Conservation (phyloP, 2,329 filamentous ascomycete genomes). For the Alternaria atra region DNA sequence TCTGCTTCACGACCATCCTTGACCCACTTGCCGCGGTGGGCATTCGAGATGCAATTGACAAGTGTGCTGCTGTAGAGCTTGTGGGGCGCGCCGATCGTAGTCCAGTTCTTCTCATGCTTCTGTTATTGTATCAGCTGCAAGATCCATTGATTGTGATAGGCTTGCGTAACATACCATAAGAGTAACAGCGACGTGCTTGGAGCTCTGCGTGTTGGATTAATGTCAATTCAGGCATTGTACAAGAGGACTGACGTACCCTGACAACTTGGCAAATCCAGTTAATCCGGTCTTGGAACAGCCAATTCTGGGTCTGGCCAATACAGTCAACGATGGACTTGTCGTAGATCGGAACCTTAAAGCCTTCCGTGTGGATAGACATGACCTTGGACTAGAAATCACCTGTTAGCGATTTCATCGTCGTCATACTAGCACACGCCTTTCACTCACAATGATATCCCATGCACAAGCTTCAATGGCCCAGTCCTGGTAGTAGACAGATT, state of each 20-base stretch:
- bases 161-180: conserved; percentile 17
- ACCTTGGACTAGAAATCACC: not conserved
- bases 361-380: conserved; percentile 17
- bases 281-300: conserved; percentile 23
- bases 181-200: conserved; percentile 17
- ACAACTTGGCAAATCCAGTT: conserved; percentile 19
- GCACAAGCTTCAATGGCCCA: conserved; percentile 24
- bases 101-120: conserved; percentile 25
- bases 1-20: conserved; percentile 15
- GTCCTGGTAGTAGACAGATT: conserved; percentile 9
- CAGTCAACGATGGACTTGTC: conserved; percentile 15
- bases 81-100: conserved; percentile 21
- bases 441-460: conserved; percentile 20
- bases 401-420: not conserved
- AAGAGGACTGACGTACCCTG: conserved; percentile 2
- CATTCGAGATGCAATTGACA: conserved; percentile 19
- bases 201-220: conserved; percentile 5
- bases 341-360: conserved; percentile 20
- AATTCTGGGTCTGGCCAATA: conserved; percentile 21
- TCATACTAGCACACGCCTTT: not conserved
- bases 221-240: not conserved
- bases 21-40: conserved; percentile 16
- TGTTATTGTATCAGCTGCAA: conserved; percentile 5
- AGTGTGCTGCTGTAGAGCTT: conserved; percentile 20
- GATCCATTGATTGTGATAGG: not conserved